Evolutionary conservation across 2,329 filamentous ascomycete genomes (phyloP), one percentile per base, ranked within the genome.

Genomic region (Scedosporium aurantiacum): DNA sequence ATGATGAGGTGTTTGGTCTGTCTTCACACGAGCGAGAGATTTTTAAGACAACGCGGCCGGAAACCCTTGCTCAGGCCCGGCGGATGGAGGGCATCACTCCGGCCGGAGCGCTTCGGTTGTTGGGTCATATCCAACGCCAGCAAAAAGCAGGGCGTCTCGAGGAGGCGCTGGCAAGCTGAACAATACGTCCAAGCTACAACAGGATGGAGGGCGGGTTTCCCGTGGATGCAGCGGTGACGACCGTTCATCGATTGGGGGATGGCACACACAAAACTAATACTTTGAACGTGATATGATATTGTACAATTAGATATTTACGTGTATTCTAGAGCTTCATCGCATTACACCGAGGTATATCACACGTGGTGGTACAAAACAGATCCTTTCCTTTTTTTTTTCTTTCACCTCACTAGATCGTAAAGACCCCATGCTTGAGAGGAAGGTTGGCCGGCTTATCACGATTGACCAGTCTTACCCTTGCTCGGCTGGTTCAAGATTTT

Each of bases 61-160:
- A 95, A 73, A 95, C 84, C 63, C 79, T 99, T 23, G 93, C 90
- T 0, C 94, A 97, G 80, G 93, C 93, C 37, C 81, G 91, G 57
- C 78, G 94, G 14, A 84, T 97, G 10, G 94, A 99, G 73, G 93
- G 93, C 3, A 78, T 88, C 64, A 87, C 84, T 21, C 84, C 85
- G 0, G 76, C 81, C 0, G 84, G 82, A 0, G 81, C 80, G 62
- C 69, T 87, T 52, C 74, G 83, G 61, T 70, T 94, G 64, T 73
- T 93, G 62, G 79, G 78, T 25, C 82, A 83, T 70, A 85, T 91
- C n/a, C 78, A 76, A 47, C 68, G 70, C 6, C 61, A 62, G 32
- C 18, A 55, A 2, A 54, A 54, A 21, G 18, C 50, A 23, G 52
- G 47, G 25, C 57, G 64, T 45, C 50, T 54, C 14, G 61, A 62